These are phyloP conservation scores for Withania somnifera DNA, from an alignment of 305 asterid species.

Conservation along the genomic window DNA sequence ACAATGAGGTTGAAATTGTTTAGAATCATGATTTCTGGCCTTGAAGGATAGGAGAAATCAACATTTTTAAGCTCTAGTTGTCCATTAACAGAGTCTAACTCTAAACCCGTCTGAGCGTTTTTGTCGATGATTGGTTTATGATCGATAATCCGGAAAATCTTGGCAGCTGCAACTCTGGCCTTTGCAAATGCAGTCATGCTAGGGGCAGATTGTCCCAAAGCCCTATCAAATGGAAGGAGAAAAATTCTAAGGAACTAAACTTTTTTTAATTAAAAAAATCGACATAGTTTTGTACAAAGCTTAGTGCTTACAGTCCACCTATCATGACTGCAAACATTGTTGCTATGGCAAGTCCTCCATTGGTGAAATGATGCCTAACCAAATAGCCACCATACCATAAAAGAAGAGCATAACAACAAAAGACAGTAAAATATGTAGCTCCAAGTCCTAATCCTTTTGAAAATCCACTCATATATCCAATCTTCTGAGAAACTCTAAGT, in stretches of 20 bases:
- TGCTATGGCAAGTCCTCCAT: constrained; percentile 96
- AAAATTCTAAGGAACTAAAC: not conserved
- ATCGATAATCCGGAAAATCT: constrained; percentile 70
- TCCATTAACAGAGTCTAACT: constrained; percentile 60
- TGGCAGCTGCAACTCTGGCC: constrained; percentile 91
- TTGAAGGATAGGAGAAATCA: constrained; percentile 78
- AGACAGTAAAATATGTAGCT: constrained; percentile 86
- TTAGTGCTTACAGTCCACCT: constrained; percentile 82
- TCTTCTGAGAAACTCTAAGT: constrained; percentile 57
- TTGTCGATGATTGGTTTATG: constrained; percentile 61
- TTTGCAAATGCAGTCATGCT: constrained; percentile 93
- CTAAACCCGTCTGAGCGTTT: constrained; percentile 55
- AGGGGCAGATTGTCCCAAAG: constrained; percentile 93
- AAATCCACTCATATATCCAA: constrained; percentile 82
- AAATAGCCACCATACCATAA: constrained; percentile 95
- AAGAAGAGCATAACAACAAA: constrained; percentile 87
- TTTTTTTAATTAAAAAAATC: not conserved
- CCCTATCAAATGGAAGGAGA: constrained; percentile 29
- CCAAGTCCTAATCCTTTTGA: constrained; percentile 87
- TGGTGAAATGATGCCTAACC: constrained; percentile 83
- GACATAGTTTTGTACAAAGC: not conserved
- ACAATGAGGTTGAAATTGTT: constrained; percentile 52
- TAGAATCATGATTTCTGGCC: constrained; percentile 73
- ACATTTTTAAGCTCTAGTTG: constrained; percentile 77
- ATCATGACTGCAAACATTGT: constrained; percentile 99